A percentile compares a stretch with the other conserved stretches of the same genome.
Conservation (phyloP, 495 filamentous ascomycete genomes). For the Collariella sp. region DNA sequence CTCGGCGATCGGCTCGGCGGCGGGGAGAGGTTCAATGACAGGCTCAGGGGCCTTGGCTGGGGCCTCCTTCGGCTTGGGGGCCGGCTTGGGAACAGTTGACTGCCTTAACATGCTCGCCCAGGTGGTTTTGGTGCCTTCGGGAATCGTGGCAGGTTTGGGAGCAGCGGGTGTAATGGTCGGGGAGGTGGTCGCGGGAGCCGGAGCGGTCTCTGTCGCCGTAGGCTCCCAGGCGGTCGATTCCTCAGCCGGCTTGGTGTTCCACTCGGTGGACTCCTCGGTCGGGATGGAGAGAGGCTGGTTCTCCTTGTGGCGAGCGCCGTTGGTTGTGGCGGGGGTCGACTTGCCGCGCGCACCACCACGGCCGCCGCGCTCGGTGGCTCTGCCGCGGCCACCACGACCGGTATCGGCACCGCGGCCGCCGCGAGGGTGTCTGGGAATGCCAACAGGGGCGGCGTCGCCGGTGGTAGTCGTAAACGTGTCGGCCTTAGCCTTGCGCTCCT, state of each 20-base stretch:
- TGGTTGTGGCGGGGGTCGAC: conserved; percentile 44
- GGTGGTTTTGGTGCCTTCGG: conserved; percentile 41
- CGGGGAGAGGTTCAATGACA: conserved; percentile 32
- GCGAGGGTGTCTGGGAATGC: conserved; percentile 40
- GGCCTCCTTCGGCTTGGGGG: conserved; percentile 38
- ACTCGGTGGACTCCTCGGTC: conserved; percentile 39
- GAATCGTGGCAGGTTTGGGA: conserved; percentile 27
- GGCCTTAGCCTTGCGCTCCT: conserved; percentile 82
- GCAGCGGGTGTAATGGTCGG: conserved; percentile 18
- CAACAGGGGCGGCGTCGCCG: conserved; percentile 38
- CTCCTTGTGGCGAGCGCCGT: conserved; percentile 43
- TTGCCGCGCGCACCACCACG: conserved; percentile 53
- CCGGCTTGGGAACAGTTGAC: conserved; percentile 35
- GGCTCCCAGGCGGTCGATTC: conserved; percentile 21
- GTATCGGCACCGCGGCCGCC: conserved; percentile 60
- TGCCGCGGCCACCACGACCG: conserved; percentile 60
- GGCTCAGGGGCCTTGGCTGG: conserved; percentile 34
- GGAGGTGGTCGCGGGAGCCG: conserved; percentile 17
- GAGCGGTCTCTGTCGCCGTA: conserved; percentile 1
- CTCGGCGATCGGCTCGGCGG: conserved; percentile 24
- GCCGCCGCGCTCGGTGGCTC: conserved; percentile 62
- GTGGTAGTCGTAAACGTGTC: conserved; percentile 44
- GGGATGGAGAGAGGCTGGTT: conserved; percentile 39
- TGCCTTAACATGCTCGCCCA: conserved; percentile 52
- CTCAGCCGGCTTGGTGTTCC: conserved; percentile 32